phyloP scores from a whole-genome alignment of 352 stramenopile species.

The Phytopythium helicoides region DNA sequence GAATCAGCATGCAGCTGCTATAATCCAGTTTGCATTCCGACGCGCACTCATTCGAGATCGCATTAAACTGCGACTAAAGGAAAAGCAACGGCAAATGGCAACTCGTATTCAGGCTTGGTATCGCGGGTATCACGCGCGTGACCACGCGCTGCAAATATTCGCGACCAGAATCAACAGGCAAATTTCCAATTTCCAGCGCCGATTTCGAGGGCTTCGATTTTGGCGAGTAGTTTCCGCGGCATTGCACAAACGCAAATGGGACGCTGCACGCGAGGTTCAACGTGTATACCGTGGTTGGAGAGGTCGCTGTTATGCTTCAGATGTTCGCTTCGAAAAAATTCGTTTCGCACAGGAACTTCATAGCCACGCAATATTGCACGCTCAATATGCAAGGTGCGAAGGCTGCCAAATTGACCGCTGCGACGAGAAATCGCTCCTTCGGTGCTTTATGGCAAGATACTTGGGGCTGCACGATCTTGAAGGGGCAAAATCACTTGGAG shows the following conservation, averaged over 20 bases:
- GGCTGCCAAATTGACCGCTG: conserved; percentile 25
- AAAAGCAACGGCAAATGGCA: conserved; percentile 19
- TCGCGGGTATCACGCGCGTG: conserved; percentile 28
- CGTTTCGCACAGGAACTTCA: conserved; percentile 27
- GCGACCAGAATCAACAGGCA: conserved; percentile 26
- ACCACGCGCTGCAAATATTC: conserved; percentile 17
- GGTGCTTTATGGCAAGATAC: conserved; percentile 49
- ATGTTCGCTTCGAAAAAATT: conserved; percentile 37
- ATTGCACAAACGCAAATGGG: conserved; percentile 22
- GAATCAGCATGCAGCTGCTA: conserved; percentile 27
- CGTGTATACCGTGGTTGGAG: conserved; percentile 35
- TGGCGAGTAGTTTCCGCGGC: conserved; percentile 40
- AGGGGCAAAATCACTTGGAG: conserved; percentile 27
- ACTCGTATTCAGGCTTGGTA: conserved; percentile 45
- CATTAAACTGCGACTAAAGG: conserved; percentile 16
- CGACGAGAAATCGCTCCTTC: conserved; percentile 38
- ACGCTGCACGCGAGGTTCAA: conserved; percentile 32
- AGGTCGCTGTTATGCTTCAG: conserved; percentile 20
- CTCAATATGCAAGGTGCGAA: conserved; percentile 17
- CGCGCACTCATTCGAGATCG: conserved; percentile 19
- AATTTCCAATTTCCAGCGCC: conserved; percentile 40
- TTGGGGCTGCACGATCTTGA: conserved; percentile 46
- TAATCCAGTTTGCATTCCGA: conserved; percentile 39
- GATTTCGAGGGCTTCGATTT: conserved; percentile 36
- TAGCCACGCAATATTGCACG: conserved; percentile 18